Base-by-base conservation (phyloP, 768 basidiomycete species). In the Kondoa malvinella region DNA sequence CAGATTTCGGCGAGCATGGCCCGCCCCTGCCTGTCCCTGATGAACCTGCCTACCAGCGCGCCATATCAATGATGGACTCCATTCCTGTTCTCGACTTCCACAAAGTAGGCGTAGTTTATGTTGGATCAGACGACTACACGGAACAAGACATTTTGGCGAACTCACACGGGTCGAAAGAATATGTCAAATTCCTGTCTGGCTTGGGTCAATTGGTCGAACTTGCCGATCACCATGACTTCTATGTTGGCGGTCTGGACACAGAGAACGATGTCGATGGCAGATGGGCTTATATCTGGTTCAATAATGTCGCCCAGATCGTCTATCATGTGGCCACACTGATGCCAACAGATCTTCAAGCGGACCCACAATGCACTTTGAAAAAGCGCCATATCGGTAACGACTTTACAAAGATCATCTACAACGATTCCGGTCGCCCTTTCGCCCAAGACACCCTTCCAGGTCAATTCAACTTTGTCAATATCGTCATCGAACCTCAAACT, bases 211-310 rank as follows among this genome's bases (percentile, higher is more conserved):
- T 97, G 67, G 89, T 96, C 76, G 84, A 87, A 71, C 80, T 96
- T 25, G 85, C 89, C 21, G 92, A 94, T 74, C 34, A 58, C 34
- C 66, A 65, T 4, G 68, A 69, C 56, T 85, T 97, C 21, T 95
- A 92, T 76, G 87, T 88, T 1, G 95, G 92, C 4, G 89, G 91
- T 2, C 81, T 97, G 29, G 87, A 91, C 74, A 85, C 89, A 4
- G 74, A 77, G 34, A 73, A 72, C 58, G 88, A 91, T 69, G 84
- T 87, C 73, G 92, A 99, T 74, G 95, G 95, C 16, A 88, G 92
- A 77, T 95, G 92, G 75, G 89, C 94, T 0, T 97, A 97, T 75
- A 91, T 92, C 0, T 99, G 94, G 92, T 95, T 92, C 89, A 92
- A 97, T 76, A 92, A 96, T 74, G 92, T 96, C 63, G 85, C 87